These are phyloP conservation scores for Pelagomonas calceolata DNA, from an alignment of 108 stramenopile species.

Conservation along the genomic window DNA sequence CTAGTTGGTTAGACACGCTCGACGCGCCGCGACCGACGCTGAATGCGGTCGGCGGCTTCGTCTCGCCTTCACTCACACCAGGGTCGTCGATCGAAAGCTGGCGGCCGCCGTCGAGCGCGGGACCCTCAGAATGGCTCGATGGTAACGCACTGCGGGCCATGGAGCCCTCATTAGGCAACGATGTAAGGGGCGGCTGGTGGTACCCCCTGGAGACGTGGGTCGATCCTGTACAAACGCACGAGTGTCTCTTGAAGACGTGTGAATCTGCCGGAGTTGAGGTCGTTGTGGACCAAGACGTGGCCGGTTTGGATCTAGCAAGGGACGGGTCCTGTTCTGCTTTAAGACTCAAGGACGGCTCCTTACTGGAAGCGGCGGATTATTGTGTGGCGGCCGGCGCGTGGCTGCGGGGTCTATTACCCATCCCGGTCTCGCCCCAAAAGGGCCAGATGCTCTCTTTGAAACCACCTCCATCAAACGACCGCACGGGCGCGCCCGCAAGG, in stretches of 20 bases:
- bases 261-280: conserved; percentile 69
- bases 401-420: conserved; percentile 78
- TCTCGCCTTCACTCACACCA: too few relatives aligned
- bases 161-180: conserved; percentile 60
- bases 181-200: conserved; percentile 87
- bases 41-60: too few relatives aligned
- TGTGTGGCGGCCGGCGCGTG: conserved; percentile 80
- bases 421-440: conserved; percentile 79
- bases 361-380: conserved; percentile 38
- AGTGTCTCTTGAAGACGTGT: conserved; percentile 59
- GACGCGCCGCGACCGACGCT: conserved; percentile 12
- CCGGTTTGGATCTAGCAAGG: conserved; percentile 41
- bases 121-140: conserved; percentile 65
- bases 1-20: conserved; percentile 42
- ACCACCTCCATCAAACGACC: conserved; percentile 42
- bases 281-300: conserved; percentile 45
- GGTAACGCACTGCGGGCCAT: conserved; percentile 61
- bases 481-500: conserved; percentile 45
- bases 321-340: conserved; percentile 45
- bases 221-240: conserved; percentile 65
- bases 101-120: conserved; percentile 54
- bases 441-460: conserved; percentile 74
- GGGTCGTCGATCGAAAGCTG: conserved; percentile 60
- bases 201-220: conserved; percentile 84
- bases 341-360: conserved; percentile 44